Base-by-base conservation (phyloP, 2,329 filamentous ascomycete species). In the Basipetospora chlamydospora region DNA sequence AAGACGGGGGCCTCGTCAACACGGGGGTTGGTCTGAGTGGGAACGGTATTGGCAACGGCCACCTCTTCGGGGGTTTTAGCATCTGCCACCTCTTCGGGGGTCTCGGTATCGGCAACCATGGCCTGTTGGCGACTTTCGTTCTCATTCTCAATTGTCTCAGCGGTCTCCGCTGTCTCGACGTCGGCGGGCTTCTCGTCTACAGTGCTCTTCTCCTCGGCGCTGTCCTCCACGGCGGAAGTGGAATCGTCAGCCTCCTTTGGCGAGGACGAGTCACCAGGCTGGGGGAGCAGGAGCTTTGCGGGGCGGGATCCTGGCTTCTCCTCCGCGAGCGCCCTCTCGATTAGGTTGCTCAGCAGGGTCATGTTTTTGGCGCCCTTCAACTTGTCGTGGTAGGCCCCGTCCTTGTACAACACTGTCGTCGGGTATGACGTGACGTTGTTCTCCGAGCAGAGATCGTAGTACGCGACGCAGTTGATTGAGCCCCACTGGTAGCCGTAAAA, bases 401-500 rank as follows among this genome's bases (percentile, higher is more conserved):
- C 69, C 53, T 90, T 79, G 61, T 77, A 95, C 9, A 96, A 63
- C 16, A 75, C 61, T 30, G 92, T 81, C 2, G 77, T 80, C 1
- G 90, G 90, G 51, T 74, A 96, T 13, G 71, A 73, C 33, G 55
- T 51, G 37, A 96, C 69, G 2, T 73, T 63, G 43, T 86, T 66
- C 20, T 74, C 67, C 34, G 58, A 55, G 59, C 90, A 98, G 11
- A 84, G 64, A 52, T 93, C 84, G 40, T 73, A 80, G 52, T 78
- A 83, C 21, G 83, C 83, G 36, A 86, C 62, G 57, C 90, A 98
- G 59, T 98, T 85, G 44, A 98, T 60, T 40, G 71, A 74, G 21
- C 71, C 88, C 51, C 98, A 95, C 47, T 82, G 77, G 57, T 94
- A 88, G 57, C 88, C 76, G 59, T 96, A 96, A 55, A 77, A 90